Evolutionary conservation across 1,284 basidiomycete species (phyloP), one percentile per base, ranked within the genome.

Genomic region (Cryptococcus deneoformans): DNA sequence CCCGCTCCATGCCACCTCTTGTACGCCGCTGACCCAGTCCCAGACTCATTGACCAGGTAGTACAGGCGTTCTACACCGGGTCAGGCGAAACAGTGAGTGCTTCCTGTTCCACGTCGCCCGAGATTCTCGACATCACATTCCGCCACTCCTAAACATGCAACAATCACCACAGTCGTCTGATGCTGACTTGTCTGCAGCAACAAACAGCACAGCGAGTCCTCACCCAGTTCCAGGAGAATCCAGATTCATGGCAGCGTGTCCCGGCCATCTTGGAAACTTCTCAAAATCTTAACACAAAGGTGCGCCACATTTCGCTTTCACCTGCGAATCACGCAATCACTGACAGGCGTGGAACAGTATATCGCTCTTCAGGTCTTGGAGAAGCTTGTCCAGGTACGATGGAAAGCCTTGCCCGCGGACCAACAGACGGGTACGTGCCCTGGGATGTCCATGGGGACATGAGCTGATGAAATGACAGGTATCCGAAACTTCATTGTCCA

Each of bases 181-280:
- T n/a, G 24, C 53, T 49, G 38, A 40, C 38, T 9, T 42, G 51
- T n/a, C 38, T 51, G 20, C 37, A 96, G 91, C 92, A 92, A 88
- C 88, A 90, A 85, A 78, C 87, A 73, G 92, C 92, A 20, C 92
- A 95, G 77, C 87, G 88, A 72, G 83, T 90, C 58, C 84, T 97
- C 63, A 94, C 93, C 9, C 93, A 96, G 76, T 91, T 99, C 73
- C 93, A 99, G 78, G 96, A 99, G 65, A 85, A 92, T 77, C 90
- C 92, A n/a, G 96, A 99, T 60, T 87, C 93, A 48, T 99, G 96
- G 96, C 94, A 95, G 65, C 85, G 92, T 72, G 96, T 99, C 1
- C 96, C 96, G 38, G 88, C 89, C 61, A 90, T 99, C 68, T 82
- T 99, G 56, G 92, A 98, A 74, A 83, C 83, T 59, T 90, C 92